Percentiles rank a stretch among this genome's conserved stretches.
These are phyloP conservation scores for Mortierella sp. DNA, from an alignment of 371 early-diverging fungal genomes.

Conservation along the genomic window DNA sequence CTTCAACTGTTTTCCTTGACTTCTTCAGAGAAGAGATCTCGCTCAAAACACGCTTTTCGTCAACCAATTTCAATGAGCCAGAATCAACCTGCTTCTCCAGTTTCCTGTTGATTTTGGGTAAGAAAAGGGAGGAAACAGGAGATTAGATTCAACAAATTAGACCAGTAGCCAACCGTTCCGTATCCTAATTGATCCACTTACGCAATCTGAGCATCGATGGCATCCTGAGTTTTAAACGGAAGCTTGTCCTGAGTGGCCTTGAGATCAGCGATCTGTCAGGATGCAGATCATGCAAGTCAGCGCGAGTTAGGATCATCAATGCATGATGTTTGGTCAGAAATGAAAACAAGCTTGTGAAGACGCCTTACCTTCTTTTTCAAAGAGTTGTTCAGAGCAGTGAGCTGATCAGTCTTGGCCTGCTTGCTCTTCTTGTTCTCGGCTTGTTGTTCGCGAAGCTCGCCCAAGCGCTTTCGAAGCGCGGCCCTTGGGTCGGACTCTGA, in stretches of 20 bases:
- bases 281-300: background rate
- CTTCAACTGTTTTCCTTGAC: slow-evolving; percentile 80
- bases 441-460: slow-evolving; percentile 72
- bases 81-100: slow-evolving; percentile 82
- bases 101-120: slow-evolving; percentile 55
- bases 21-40: slow-evolving; percentile 87
- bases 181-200: slow-evolving; percentile 54
- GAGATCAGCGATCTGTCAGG: slow-evolving; percentile 68
- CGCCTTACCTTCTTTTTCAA: slow-evolving; percentile 79
- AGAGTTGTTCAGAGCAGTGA: slow-evolving; percentile 72
- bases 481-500: slow-evolving; percentile 58
- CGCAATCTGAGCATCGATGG: slow-evolving; percentile 82
- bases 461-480: slow-evolving; percentile 68
- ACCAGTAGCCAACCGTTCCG: too few species aligned
- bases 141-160: background rate
- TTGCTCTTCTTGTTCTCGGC: slow-evolving; percentile 64
- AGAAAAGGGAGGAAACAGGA: background rate
- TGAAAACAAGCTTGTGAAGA: background rate
- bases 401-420: slow-evolving; percentile 69
- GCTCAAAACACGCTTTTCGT: slow-evolving; percentile 86
- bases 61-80: slow-evolving; percentile 81
- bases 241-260: slow-evolving; percentile 81
- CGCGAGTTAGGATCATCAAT: too few species aligned
- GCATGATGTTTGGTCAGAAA: background rate
- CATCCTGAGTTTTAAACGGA: slow-evolving; percentile 80